These are phyloP conservation scores for Ustulina deusta DNA, from an alignment of 2,329 filamentous ascomycete genomes.

Conservation along the genomic window DNA sequence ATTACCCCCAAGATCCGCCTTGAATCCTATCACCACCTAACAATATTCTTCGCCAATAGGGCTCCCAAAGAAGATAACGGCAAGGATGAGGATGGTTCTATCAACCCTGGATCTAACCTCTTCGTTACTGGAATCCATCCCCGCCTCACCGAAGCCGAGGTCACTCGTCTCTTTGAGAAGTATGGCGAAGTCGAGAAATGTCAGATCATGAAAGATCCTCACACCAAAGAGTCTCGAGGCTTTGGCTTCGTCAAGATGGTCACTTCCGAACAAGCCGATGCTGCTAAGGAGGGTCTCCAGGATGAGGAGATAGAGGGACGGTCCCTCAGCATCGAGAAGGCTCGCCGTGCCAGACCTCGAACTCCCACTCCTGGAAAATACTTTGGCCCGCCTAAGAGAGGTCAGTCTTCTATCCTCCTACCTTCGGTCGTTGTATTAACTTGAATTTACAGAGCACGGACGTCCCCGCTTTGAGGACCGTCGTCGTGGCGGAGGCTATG, in stretches of 20 bases:
- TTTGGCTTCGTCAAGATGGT: conserved; percentile 99
- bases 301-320: conserved; percentile 95
- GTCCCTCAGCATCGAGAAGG: conserved; percentile 98
- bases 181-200: conserved; percentile 99
- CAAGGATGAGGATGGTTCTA: conserved; percentile 78
- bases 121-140: conserved; percentile 99
- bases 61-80: conserved; percentile 66
- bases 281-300: conserved; percentile 94
- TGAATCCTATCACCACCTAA: conserved; percentile 31
- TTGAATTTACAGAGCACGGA: conserved; percentile 52
- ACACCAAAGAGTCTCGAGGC: conserved; percentile 97
- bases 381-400: conserved; percentile 97
- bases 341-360: conserved; percentile 91
- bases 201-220: conserved; percentile 99
- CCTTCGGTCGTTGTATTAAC: conserved; percentile 34
- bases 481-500: conserved; percentile 61
- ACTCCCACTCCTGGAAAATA: conserved; percentile 99
- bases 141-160: conserved; percentile 87
- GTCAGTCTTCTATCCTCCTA: conserved; percentile 64
- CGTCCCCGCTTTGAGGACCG: conserved; percentile 57
- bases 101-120: conserved; percentile 96
- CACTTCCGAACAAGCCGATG: conserved; percentile 92
- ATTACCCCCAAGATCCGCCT: not conserved
- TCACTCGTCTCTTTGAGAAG: conserved; percentile 96
- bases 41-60: conserved; percentile 46